Base-by-base conservation (phyloP, 2,329 filamentous ascomycete species). In the Phialophora verrucosa region DNA sequence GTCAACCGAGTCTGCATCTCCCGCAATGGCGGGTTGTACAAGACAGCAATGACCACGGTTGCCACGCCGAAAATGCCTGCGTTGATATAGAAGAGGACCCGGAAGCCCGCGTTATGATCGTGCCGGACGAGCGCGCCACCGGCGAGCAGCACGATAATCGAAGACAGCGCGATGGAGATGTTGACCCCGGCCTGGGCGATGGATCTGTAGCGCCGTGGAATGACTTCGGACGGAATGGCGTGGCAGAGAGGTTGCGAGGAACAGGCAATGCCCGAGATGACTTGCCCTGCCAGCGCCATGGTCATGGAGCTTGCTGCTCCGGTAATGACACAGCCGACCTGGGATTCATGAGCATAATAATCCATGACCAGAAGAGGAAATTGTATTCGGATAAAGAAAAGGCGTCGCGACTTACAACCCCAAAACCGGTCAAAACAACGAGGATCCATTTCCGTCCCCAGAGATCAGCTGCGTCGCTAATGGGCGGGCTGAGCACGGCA, bases 371-470 rank as follows among this genome's bases (percentile, higher is more conserved):
- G 23, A 25, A 25, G 23, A 25, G 23, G 23, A 27, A 27, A 27
- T 27, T 27, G 27, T 27, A 25, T 27, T 27, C 8, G 31, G 10
- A 32, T 2, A 11, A 32, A 10, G 31, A 32, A 32, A 11, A 11
- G 10, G 31, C 31, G 0, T 32, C 10, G 8, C 2, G 11, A 32
- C 31, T 32, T 32, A 20, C 60, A 31, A 27, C 65, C 60, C 27
- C 50, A 2, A 54, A 59, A 31, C 55, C 38, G 14, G 55, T 54
- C 4, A 51, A 38, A 38, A 69, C 53, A 42, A 70, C 54, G 5
- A 70, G 57, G 20, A 68, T 42, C 65, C 62, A 65, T 61, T 67
- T 68, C 53, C 68, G 53, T 8, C 68, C 68, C 63, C 66, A 70
- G 53, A 53, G 54, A 35, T 64, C 54, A 5, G 54, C 25, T 75